Conservation (phyloP, 495 filamentous ascomycete species). For the Diplogelasinospora grovesii region DNA sequence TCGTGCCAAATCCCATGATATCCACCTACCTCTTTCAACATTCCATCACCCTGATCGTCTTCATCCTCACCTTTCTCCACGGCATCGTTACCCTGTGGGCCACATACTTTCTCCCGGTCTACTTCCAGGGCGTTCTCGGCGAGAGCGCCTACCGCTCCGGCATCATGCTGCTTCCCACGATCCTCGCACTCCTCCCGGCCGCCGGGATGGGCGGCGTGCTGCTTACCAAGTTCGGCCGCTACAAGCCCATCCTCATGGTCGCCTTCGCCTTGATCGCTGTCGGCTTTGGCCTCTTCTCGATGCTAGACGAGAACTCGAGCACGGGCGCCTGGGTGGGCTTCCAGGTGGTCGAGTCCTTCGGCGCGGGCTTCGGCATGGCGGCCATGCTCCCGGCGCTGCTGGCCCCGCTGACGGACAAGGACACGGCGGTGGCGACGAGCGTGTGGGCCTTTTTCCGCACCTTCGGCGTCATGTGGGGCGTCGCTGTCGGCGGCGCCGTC, state of each 20-base stretch:
- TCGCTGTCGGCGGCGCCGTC: conserved; percentile 38
- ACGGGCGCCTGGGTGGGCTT: conserved; percentile 21
- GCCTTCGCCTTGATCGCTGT: conserved; percentile 29
- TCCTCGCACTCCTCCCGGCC: conserved; percentile 19
- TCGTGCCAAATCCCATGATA: conserved; percentile 33
- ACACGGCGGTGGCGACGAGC: conserved; percentile 34
- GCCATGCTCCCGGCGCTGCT: conserved; percentile 5
- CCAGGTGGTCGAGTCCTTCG: conserved; percentile 11
- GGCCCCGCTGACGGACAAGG: conserved; percentile 28
- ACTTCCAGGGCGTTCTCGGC: conserved; percentile 35
- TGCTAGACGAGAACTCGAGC: conserved; percentile 21
- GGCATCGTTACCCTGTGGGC: conserved; percentile 20
- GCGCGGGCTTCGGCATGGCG: background rate
- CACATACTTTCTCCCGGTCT: conserved; percentile 37
- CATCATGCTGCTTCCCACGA: conserved; percentile 27
- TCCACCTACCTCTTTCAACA: conserved; percentile 23
- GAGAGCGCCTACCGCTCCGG: conserved; percentile 25
- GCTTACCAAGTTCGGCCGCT: conserved; percentile 32
- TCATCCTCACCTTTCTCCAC: conserved; percentile 1
- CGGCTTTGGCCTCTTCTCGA: conserved; percentile 32
- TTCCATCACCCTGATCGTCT: conserved; percentile 41
- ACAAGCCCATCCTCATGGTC: conserved; percentile 31
- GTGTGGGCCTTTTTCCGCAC: conserved; percentile 40
- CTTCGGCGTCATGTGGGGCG: conserved; percentile 46
- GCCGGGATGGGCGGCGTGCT: conserved; percentile 22